Conservation (phyloP, 495 filamentous ascomycete species). For the Antarctomyces pellizariae region DNA sequence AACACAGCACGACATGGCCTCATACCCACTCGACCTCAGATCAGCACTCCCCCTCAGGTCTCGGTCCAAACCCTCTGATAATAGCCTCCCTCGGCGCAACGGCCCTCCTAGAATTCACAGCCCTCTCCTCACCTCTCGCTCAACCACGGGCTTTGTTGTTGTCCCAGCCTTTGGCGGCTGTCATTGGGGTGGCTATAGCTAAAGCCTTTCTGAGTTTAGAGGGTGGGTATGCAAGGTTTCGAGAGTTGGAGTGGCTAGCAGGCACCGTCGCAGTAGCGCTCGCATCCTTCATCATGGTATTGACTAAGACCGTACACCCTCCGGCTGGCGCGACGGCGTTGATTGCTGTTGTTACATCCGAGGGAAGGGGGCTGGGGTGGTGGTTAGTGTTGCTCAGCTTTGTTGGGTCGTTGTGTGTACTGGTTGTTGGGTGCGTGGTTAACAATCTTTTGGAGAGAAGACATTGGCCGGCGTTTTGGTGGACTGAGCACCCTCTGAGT, state of each 20-base stretch:
- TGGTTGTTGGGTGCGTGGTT: constrained; percentile 36
- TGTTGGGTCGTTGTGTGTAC: constrained; percentile 40
- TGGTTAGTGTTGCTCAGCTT: constrained; percentile 42
- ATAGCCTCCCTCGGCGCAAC: constrained; percentile 29
- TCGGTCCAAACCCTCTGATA: not conserved
- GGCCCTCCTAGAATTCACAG: constrained; percentile 49
- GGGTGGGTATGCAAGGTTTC: constrained; percentile 27
- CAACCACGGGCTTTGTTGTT: constrained; percentile 61
- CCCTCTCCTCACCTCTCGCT: constrained; percentile 59
- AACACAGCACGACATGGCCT: constrained; percentile 1
- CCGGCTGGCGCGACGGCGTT: constrained; percentile 77
- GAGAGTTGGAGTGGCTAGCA: constrained; percentile 36
- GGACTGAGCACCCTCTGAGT: constrained; percentile 26
- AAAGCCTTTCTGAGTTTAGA: constrained; percentile 57
- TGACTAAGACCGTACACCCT: constrained; percentile 65
- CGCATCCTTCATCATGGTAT: constrained; percentile 45
- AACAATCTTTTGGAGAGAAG: constrained; percentile 67
- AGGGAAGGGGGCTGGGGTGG: constrained; percentile 42
- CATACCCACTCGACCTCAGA: not conserved
- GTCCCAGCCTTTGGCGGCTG: constrained; percentile 43
- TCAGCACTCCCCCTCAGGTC: not conserved
- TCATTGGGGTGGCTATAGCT: constrained; percentile 39
- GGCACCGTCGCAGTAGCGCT: constrained; percentile 46
- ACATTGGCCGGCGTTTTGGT: constrained; percentile 64
- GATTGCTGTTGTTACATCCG: constrained; percentile 40